phyloP scores from a whole-genome alignment of 805 yeast species.

The Myxozyma geophila region DNA sequence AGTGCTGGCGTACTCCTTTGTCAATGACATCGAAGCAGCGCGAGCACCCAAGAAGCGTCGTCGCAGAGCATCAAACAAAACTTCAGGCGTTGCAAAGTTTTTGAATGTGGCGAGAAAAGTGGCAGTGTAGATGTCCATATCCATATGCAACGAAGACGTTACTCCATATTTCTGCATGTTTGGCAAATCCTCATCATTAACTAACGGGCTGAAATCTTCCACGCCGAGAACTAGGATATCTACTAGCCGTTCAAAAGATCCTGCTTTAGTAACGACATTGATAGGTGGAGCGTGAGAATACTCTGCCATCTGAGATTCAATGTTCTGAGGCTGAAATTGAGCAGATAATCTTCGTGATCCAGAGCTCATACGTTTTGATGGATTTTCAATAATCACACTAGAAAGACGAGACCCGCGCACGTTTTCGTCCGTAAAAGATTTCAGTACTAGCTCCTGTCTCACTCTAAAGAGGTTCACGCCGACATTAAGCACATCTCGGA shows the following conservation, averaged over 20 bases:
- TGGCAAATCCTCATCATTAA: conserved; percentile 34
- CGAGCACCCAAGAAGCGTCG: conserved; percentile 65
- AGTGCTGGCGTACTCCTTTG: conserved; percentile 37
- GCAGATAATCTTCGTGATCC: conserved; percentile 45
- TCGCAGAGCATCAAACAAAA: conserved; percentile 57
- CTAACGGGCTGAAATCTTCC: conserved; percentile 55
- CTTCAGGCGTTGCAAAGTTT: conserved; percentile 63
- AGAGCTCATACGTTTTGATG: conserved; percentile 50
- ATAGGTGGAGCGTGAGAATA: conserved; percentile 36
- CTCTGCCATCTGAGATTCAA: conserved; percentile 23
- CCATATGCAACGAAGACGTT: conserved; percentile 55
- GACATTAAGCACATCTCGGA: conserved; percentile 67
- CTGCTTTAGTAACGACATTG: conserved; percentile 64
- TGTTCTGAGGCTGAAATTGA: conserved; percentile 32
- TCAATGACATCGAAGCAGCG: conserved; percentile 62
- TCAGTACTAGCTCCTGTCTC: conserved; percentile 61
- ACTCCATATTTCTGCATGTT: conserved; percentile 16
- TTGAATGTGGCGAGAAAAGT: conserved; percentile 73
- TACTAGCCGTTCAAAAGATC: conserved; percentile 72
- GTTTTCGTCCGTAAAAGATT: conserved; percentile 53
- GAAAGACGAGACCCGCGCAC: conserved; percentile 49
- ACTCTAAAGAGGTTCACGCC: conserved; percentile 63
- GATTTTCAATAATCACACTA: conserved; percentile 53
- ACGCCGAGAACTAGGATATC: conserved; percentile 79
- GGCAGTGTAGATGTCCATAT: conserved; percentile 64